Percentiles rank a stretch among this genome's conserved stretches.
Evolutionary conservation across 2,329 filamentous ascomycete genomes (phyloP).

Genomic region (Fonsecaea pugnacius): DNA sequence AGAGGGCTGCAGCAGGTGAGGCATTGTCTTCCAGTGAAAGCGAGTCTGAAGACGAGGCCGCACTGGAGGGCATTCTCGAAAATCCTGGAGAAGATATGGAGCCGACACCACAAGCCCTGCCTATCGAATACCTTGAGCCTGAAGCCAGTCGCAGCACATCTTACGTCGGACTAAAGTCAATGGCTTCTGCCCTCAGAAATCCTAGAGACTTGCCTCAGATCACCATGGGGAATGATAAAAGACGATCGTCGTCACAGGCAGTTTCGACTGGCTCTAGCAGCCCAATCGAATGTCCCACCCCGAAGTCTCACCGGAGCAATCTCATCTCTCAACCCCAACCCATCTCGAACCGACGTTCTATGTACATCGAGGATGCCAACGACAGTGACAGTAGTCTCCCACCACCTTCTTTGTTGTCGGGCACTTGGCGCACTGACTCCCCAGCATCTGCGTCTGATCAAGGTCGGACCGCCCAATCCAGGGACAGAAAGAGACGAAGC

Average conservation of each 20-base stretch:
- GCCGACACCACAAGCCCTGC: slow-evolving; percentile 19
- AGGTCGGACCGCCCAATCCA: slow-evolving; percentile 74
- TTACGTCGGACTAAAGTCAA: slow-evolving; percentile 46
- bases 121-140: slow-evolving; percentile 19
- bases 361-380: slow-evolving; percentile 80
- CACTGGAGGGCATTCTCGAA: slow-evolving; percentile 27
- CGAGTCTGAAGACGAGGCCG: slow-evolving; percentile 34
- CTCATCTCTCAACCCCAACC: slow-evolving; percentile 61
- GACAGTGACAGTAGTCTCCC: slow-evolving; percentile 86
- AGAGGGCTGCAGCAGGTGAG: slow-evolving; percentile 81
- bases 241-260: slow-evolving; percentile 64
- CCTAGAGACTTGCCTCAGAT: slow-evolving; percentile 55
- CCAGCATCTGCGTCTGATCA: slow-evolving; percentile 76
- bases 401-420: slow-evolving; percentile 75
- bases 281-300: slow-evolving; percentile 87
- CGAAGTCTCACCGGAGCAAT: slow-evolving; percentile 74
- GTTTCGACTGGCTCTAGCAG: slow-evolving; percentile 86
- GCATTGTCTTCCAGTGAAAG: slow-evolving; percentile 65
- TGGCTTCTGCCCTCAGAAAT: slow-evolving; percentile 61
- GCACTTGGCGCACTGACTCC: slow-evolving; percentile 78
- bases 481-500: slow-evolving; percentile 84
- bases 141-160: slow-evolving; percentile 25
- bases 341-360: slow-evolving; percentile 74
- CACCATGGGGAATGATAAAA: slow-evolving; percentile 48
- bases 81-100: slow-evolving; percentile 27